A percentile compares a stretch with the other conserved stretches of the same genome.
These are phyloP conservation scores for Magnolia kwangsiensis DNA, from an alignment of 164 flowering plant genomes.

Conservation along the genomic window DNA sequence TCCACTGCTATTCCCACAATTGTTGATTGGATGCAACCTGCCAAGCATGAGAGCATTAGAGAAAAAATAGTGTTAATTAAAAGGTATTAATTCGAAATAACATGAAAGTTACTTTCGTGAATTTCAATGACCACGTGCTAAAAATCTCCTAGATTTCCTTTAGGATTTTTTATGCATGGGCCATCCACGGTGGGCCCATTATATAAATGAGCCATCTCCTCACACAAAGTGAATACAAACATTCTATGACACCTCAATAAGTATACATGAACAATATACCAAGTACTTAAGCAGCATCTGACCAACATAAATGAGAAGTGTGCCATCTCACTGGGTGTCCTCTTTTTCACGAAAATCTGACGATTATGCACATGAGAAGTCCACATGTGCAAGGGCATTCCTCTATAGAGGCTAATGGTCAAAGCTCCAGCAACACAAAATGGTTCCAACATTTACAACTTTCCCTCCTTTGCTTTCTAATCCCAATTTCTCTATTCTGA, in stretches of 20 bases:
- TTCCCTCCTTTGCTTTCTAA: background rate
- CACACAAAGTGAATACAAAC: too few species aligned
- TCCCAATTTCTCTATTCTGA: constrained; percentile 9
- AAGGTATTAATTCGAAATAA: too few species aligned
- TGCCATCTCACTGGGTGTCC: background rate
- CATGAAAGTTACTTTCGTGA: too few species aligned
- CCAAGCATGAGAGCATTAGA: constrained; percentile 32
- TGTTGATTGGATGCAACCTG: constrained; percentile 37
- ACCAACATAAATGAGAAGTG: background rate
- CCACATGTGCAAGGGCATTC: background rate
- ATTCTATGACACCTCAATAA: background rate
- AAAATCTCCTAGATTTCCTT: too few species aligned
- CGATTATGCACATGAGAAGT: constrained; percentile 5
- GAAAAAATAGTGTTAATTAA: too few species aligned
- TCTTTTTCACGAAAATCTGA: background rate
- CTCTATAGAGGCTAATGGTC: background rate
- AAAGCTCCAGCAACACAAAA: constrained; percentile 9
- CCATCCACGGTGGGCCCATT: too few species aligned
- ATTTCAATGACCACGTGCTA: too few species aligned
- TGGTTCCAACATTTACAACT: background rate
- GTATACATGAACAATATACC: constrained; percentile 7
- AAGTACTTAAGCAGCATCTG: constrained; percentile 1
- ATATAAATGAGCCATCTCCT: too few species aligned
- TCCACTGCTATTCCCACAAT: constrained; percentile 42
- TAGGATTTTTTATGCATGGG: too few species aligned